Percentiles rank a stretch among this genome's conserved stretches.
phyloP scores from a whole-genome alignment of 2,329 filamentous ascomycete genomes.

The Hirsutella rhossiliensis region DNA sequence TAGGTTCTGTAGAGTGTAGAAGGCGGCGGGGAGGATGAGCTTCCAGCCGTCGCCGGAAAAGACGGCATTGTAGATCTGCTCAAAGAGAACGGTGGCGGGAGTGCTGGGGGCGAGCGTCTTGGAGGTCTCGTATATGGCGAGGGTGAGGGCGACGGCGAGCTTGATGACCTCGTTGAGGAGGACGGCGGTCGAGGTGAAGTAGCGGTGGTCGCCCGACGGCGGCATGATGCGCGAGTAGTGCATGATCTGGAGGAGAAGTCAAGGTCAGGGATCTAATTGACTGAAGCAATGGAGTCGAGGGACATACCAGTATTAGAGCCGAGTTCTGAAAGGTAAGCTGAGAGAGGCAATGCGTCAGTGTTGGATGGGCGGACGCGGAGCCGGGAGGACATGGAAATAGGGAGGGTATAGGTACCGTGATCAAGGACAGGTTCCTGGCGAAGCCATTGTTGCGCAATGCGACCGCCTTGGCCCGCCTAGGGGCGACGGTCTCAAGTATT shows the following conservation, averaged over 20 bases:
- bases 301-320: conserved; percentile 55
- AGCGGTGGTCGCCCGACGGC: conserved; percentile 68
- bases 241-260: conserved; percentile 49
- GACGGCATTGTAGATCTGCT: conserved; percentile 66
- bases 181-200: conserved; percentile 87
- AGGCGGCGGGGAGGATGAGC: conserved; percentile 71
- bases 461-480: conserved; percentile 2
- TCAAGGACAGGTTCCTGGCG: conserved; percentile 11
- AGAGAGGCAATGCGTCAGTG: conserved; percentile 4
- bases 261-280: not conserved
- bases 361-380: not conserved
- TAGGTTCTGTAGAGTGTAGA: conserved; percentile 91
- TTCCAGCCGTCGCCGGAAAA: conserved; percentile 94
- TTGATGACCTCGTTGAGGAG: conserved; percentile 91
- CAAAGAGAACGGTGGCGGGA: conserved; percentile 67
- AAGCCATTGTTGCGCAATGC: conserved; percentile 5
- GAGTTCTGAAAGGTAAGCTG: conserved; percentile 69
- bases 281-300: not conserved
- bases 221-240: conserved; percentile 95
- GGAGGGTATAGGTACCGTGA: conserved; percentile 10
- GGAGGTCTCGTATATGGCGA: conserved; percentile 81
- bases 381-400: not conserved
- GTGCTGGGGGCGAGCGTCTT: conserved; percentile 65
- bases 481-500: conserved; percentile 7
- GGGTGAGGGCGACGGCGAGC: conserved; percentile 70